Evolutionary conservation across 306 rosid genomes (phyloP), one percentile per base, ranked within the genome.

Genomic region (Trifolium repens): DNA sequence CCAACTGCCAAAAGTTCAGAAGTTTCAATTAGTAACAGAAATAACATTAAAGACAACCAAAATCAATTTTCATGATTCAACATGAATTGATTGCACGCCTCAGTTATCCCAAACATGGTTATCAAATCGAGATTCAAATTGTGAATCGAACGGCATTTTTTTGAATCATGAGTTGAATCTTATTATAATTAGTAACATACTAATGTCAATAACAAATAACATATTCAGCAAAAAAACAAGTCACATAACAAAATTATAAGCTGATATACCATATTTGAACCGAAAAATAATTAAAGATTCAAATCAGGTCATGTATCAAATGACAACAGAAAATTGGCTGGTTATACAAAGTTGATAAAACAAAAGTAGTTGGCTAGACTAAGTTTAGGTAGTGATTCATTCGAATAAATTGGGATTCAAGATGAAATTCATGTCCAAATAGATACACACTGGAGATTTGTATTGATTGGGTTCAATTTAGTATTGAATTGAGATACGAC

Each of bases 1-100:
- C 94, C 89, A 93, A 83, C 96, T 93, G 91, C 79, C 76, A 85
- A 81, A 69, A 62, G 72, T 42, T 7, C 75, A 83, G 13, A 75
- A 64, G 59, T 27, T 64, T 17, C 67, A 58, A 75, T 83, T 54
- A 78, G 74, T 62, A 44, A 59, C 0, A 43, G 59, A 27, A 46
- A 57, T 15, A 58, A n/a, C 46, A 35, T 17, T 5, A 15, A 26
- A 24, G 22, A 37, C 39, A 71, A 27, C 27, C 1, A 30, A 59
- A 10, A n/a, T 5, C 42, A 24, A 26, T 6, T 59, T 46, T 35
- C 32, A 5, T 15, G 12, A 30, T 50, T 61, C 19, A n/a, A 47
- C 27, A 50, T 66, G 57, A 39, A 59, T 46, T 9, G 35, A 67
- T 44, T 57, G 46, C 32, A 19, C 3, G 12, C 8, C 62, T 35